phyloP scores from a whole-genome alignment of 2,329 filamentous ascomycete genomes.

The Botryosphaeria dothidea region DNA sequence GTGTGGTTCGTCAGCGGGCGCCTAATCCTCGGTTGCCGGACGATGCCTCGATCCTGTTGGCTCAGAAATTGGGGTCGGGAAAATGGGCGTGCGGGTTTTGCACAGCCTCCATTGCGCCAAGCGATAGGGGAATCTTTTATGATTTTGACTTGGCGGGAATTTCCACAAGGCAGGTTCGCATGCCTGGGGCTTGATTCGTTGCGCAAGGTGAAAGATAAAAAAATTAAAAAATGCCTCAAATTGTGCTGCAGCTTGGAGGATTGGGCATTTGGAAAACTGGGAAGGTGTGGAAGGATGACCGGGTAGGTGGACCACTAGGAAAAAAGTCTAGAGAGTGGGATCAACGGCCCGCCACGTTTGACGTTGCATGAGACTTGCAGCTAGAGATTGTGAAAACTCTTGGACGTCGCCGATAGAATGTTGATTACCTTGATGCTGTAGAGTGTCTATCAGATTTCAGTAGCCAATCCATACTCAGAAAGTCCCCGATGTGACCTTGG shows the following conservation, averaged over 20 bases:
- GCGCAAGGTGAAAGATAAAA: background rate
- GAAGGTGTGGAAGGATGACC: background rate
- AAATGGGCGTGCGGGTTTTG: background rate
- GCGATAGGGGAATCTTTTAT: background rate
- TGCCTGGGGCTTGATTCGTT: too few relatives aligned
- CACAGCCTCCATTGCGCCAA: slow-evolving; percentile 3
- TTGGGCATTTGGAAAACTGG: background rate
- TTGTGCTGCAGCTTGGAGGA: background rate
- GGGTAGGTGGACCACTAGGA: background rate
- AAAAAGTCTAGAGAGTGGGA: background rate
- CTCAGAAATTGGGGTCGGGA: too few relatives aligned
- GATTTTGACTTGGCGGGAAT: background rate
- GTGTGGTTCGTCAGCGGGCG: background rate
- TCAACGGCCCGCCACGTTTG: too few relatives aligned
- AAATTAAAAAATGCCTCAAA: slow-evolving; percentile 1
- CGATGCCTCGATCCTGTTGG: too few relatives aligned
- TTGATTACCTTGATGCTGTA: background rate
- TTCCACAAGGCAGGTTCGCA: too few relatives aligned
- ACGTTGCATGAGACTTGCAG: background rate
- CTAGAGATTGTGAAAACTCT: background rate
- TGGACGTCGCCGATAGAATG: background rate
- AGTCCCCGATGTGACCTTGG: background rate
- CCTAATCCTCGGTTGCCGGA: background rate
- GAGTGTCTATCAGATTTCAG: background rate
- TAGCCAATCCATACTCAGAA: background rate